A percentile compares a stretch with the other conserved stretches of the same genome.
phyloP scores from a whole-genome alignment of 2,329 filamentous ascomycete species.

The Ceratocystis cubensis region DNA sequence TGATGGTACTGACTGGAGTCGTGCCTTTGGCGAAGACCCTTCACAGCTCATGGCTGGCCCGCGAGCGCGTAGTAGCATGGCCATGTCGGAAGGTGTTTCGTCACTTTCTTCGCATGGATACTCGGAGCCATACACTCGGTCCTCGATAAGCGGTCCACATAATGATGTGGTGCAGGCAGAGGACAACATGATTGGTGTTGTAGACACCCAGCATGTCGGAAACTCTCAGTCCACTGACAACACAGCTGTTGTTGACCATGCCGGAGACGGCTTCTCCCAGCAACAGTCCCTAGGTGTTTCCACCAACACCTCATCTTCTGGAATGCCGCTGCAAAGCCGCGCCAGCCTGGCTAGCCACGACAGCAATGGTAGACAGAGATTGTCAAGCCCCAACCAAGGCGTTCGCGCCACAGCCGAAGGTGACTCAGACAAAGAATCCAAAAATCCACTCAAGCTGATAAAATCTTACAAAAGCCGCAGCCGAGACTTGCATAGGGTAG shows the following conservation, averaged over 20 bases:
- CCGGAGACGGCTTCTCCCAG: not conserved
- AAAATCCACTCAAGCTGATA: slow-evolving; percentile 44
- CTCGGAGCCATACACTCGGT: slow-evolving; percentile 12
- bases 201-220: not conserved
- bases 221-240: not conserved
- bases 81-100: slow-evolving; percentile 1
- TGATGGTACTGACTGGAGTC: slow-evolving; percentile 74
- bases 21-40: slow-evolving; percentile 71
- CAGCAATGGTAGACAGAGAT: slow-evolving; percentile 33
- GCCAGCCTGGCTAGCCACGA: not conserved
- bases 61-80: not conserved
- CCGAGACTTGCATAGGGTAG: slow-evolving; percentile 68
- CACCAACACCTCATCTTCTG: not conserved
- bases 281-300: not conserved
- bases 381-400: slow-evolving; percentile 25
- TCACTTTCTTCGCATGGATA: slow-evolving; percentile 17
- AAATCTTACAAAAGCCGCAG: slow-evolving; percentile 56
- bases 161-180: not conserved
- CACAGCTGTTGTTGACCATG: not conserved
- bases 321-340: not conserved
- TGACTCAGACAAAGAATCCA: slow-evolving; percentile 30
- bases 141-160: slow-evolving; percentile 8
- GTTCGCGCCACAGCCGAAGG: slow-evolving; percentile 25
- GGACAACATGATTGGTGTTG: not conserved
- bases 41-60: slow-evolving; percentile 33